These are phyloP conservation scores for Nelumbo lutea DNA, from an alignment of 164 flowering plant genomes.

Conservation along the genomic window DNA sequence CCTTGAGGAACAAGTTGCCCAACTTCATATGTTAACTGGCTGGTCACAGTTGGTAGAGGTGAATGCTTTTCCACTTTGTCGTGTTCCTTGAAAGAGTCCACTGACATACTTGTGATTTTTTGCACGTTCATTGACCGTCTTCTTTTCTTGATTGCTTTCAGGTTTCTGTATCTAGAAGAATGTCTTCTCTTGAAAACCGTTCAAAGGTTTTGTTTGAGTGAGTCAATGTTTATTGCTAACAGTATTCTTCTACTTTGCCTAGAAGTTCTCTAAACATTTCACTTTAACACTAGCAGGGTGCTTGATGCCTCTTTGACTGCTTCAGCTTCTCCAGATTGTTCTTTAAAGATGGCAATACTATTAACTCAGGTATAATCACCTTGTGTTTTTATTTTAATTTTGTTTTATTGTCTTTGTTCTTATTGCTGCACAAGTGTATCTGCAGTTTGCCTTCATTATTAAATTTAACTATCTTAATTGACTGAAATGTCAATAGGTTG, in stretches of 20 bases:
- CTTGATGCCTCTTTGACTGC: slow-evolving; percentile 82
- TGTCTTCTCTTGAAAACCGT: slow-evolving; percentile 60
- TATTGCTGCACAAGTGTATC: not conserved
- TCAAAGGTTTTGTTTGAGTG: slow-evolving; percentile 78
- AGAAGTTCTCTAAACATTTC: not conserved
- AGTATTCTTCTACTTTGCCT: not conserved
- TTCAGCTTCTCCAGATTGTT: slow-evolving; percentile 92
- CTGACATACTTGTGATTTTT: not conserved
- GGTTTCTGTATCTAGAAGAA: slow-evolving; percentile 74
- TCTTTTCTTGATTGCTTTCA: slow-evolving; percentile 18
- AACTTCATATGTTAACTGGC: slow-evolving; percentile 92
- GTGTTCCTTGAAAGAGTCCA: not conserved
- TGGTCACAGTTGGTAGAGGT: slow-evolving; percentile 99
- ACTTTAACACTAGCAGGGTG: slow-evolving; percentile 38
- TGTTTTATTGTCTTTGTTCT: not conserved
- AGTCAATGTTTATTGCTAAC: slow-evolving; percentile 16
- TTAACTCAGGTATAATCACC: slow-evolving; percentile 59
- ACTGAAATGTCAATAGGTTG: slow-evolving; percentile 49
- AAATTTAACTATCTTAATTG: slow-evolving; percentile 1
- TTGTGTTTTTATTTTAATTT: not conserved
- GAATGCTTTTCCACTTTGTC: slow-evolving; percentile 7
- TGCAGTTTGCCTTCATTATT: slow-evolving; percentile 2
- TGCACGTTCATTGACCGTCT: not conserved
- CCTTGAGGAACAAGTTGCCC: slow-evolving; percentile 98
- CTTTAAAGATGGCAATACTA: slow-evolving; percentile 83